Percentiles rank a stretch among this genome's conserved stretches.
phyloP scores from a whole-genome alignment of 306 rosid genomes.

The Cucurbita maxima region DNA sequence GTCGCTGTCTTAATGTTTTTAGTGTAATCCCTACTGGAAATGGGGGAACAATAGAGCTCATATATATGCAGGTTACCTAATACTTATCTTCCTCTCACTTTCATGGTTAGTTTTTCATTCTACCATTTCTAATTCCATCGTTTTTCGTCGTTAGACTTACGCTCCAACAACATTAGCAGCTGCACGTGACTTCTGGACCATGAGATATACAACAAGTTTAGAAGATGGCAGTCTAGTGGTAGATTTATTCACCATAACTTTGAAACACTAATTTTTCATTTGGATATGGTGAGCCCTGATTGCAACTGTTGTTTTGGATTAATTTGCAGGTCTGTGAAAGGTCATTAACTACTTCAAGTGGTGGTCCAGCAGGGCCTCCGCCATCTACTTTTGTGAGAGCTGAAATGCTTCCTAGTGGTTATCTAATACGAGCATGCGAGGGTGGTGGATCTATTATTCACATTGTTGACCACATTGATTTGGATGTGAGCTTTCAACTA shows the following conservation, averaged over 20 bases:
- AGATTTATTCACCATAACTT: neutral
- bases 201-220: slow-evolving; percentile 70
- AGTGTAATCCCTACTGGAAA: slow-evolving; percentile 67
- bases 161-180: slow-evolving; percentile 97
- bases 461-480: slow-evolving; percentile 83
- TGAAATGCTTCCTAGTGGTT: slow-evolving; percentile 94
- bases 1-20: slow-evolving; percentile 69
- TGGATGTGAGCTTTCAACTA: slow-evolving; percentile 43
- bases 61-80: slow-evolving; percentile 71
- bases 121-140: neutral
- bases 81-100: neutral
- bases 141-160: slow-evolving; percentile 42
- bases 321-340: slow-evolving; percentile 71
- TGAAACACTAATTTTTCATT: neutral
- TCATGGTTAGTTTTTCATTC: neutral
- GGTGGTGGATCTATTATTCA: slow-evolving; percentile 95
- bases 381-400: slow-evolving; percentile 66
- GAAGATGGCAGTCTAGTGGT: slow-evolving; percentile 99
- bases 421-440: slow-evolving; percentile 78
- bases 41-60: slow-evolving; percentile 87
- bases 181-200: slow-evolving; percentile 90
- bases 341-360: slow-evolving; percentile 67
- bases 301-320: neutral
- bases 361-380: slow-evolving; percentile 81
- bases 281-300: neutral